Evolutionary conservation across 169 alveolate genomes (phyloP).

Genomic region (Eimeria zaria): DNA sequence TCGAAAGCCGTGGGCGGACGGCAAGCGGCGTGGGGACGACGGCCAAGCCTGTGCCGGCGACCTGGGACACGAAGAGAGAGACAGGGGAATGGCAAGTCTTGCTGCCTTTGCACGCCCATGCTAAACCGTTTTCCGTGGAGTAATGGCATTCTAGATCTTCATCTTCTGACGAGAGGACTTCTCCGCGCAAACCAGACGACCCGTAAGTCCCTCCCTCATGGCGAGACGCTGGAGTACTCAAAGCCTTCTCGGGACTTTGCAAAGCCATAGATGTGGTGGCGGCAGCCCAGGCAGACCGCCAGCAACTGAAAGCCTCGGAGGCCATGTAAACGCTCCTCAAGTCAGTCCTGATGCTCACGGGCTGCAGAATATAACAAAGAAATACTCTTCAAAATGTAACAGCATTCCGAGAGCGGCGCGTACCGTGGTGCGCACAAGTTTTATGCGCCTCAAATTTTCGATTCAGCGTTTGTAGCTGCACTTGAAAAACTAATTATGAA

Average conservation of each 20-base stretch:
- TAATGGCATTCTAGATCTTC: constrained; percentile 41
- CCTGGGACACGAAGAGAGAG: constrained; percentile 29
- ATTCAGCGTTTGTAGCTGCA: not conserved
- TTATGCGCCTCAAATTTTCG: not conserved
- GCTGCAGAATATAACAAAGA: constrained; percentile 16
- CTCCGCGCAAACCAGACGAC: not conserved
- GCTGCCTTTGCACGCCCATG: constrained; percentile 46
- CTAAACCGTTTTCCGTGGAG: not conserved
- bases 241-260: not conserved
- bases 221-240: not conserved
- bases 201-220: not conserved
- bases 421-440: not conserved
- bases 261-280: not conserved
- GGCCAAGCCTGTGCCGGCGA: not conserved
- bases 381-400: not conserved
- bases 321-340: constrained; percentile 48
- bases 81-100: constrained; percentile 4
- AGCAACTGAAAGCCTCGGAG: constrained; percentile 48
- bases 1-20: constrained; percentile 4
- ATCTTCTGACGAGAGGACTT: not conserved
- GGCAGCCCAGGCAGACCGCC: constrained; percentile 76
- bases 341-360: constrained; percentile 59
- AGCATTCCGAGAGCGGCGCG: too few relatives aligned
- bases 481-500: not conserved
- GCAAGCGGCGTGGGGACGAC: not conserved